Evolutionary conservation across 2,329 filamentous ascomycete species (phyloP).

Genomic region (Hypoxylon sp.): DNA sequence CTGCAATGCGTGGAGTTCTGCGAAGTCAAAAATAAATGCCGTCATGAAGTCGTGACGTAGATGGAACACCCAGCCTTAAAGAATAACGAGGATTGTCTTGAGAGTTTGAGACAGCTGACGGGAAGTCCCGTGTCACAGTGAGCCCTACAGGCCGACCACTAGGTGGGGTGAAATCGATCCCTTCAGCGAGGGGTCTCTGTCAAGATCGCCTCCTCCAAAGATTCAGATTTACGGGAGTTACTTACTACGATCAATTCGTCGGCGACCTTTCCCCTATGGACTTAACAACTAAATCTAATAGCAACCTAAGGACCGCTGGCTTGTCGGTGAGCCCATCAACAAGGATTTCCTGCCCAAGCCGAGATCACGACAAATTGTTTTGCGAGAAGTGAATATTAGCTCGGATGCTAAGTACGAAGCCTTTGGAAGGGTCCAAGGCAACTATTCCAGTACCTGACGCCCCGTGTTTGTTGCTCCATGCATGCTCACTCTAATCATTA

Average conservation of each 20-base stretch:
- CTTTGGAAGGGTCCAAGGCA: too few species aligned
- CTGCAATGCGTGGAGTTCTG: not conserved
- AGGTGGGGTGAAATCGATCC: slow-evolving; percentile 8
- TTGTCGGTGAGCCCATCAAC: not conserved
- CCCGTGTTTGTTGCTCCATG: too few species aligned
- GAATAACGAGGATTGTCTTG: slow-evolving; percentile 14
- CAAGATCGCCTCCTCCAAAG: not conserved
- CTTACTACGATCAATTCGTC: too few species aligned
- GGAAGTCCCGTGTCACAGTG: slow-evolving; percentile 12
- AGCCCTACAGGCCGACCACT: not conserved
- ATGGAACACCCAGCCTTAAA: slow-evolving; percentile 6
- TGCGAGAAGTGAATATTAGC: not conserved
- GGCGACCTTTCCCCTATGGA: too few species aligned
- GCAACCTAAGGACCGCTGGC: not conserved
- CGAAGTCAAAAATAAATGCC: slow-evolving; percentile 6
- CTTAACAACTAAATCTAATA: too few species aligned
- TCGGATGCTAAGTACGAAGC: too few species aligned
- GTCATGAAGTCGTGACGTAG: slow-evolving; percentile 37
- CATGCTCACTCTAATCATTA: too few species aligned
- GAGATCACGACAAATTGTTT: slow-evolving; percentile 10
- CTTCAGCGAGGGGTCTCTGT: not conserved
- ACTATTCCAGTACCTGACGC: too few species aligned
- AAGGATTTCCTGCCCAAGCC: slow-evolving; percentile 12
- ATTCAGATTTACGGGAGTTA: not conserved
- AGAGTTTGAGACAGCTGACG: not conserved